Evolutionary conservation across 2,329 filamentous ascomycete species (phyloP).

Genomic region (Paraphaeosphaeria sporulosa): DNA sequence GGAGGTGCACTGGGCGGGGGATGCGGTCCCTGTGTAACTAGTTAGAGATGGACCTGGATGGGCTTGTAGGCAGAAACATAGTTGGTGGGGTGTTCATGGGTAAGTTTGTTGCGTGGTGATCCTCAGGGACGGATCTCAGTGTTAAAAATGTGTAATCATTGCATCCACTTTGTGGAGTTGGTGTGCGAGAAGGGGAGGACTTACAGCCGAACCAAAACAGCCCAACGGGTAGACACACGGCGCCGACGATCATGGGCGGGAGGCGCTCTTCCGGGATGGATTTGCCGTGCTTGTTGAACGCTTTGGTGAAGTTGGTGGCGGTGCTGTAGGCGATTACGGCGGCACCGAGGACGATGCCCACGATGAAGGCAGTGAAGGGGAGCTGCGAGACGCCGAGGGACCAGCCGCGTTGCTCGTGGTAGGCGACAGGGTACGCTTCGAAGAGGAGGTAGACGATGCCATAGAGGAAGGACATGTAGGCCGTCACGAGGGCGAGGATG

Average conservation of each 20-base stretch:
- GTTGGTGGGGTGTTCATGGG: slow-evolving; percentile 55
- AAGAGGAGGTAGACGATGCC: slow-evolving; percentile 66
- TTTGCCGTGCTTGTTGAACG: slow-evolving; percentile 49
- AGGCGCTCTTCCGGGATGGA: slow-evolving; percentile 68
- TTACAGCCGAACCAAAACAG: slow-evolving; percentile 68
- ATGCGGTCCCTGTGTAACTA: slow-evolving; percentile 49
- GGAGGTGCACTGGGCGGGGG: slow-evolving; percentile 53
- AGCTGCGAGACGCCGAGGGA: slow-evolving; percentile 64
- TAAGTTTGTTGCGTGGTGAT: slow-evolving; percentile 74
- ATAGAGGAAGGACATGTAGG: slow-evolving; percentile 75
- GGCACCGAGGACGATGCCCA: slow-evolving; percentile 65
- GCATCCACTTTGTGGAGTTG: slow-evolving; percentile 26
- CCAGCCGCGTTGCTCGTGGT: slow-evolving; percentile 71
- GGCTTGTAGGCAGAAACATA: background rate
- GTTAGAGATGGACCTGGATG: slow-evolving; percentile 26
- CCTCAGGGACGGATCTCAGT: slow-evolving; percentile 65
- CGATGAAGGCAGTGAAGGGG: slow-evolving; percentile 70
- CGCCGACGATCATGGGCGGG: slow-evolving; percentile 71
- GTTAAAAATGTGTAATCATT: slow-evolving; percentile 75
- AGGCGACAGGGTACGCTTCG: slow-evolving; percentile 68
- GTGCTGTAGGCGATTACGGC: slow-evolving; percentile 42
- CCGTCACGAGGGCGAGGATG: slow-evolving; percentile 58
- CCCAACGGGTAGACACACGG: slow-evolving; percentile 63
- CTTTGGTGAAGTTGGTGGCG: slow-evolving; percentile 42
- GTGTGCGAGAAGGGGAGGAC: slow-evolving; percentile 25